phyloP scores from a whole-genome alignment of 208 protist genomes.

The Novymonas esmeraldas region DNA sequence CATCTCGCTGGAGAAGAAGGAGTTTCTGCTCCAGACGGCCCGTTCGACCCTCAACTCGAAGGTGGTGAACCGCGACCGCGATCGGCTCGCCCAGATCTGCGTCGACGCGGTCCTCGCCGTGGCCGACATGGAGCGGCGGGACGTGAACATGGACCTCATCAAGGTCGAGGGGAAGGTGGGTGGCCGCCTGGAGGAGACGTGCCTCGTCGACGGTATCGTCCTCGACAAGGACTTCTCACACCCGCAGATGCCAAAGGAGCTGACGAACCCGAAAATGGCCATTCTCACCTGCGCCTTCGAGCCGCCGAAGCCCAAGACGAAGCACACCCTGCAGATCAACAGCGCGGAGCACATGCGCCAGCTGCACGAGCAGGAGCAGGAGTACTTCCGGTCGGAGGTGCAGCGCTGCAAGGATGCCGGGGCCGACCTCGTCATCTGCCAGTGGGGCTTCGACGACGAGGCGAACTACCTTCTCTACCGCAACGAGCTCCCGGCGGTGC shows the following conservation, averaged over 20 bases:
- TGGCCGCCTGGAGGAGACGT: slow-evolving; percentile 98
- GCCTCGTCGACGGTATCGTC: slow-evolving; percentile 98
- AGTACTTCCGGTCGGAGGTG: slow-evolving; percentile 97
- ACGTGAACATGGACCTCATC: slow-evolving; percentile 99
- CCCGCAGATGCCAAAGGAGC: slow-evolving; percentile 95
- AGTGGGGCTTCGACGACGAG: slow-evolving; percentile 99
- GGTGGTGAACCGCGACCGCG: slow-evolving; percentile 97
- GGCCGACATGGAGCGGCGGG: slow-evolving; percentile 98
- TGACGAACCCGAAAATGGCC: slow-evolving; percentile 99
- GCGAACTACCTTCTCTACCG: slow-evolving; percentile 99
- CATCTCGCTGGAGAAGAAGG: slow-evolving; percentile 67
- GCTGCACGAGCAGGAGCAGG: slow-evolving; percentile 97
- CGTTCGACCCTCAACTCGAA: slow-evolving; percentile 99
- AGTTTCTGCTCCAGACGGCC: slow-evolving; percentile 96
- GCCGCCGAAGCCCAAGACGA: slow-evolving; percentile 99
- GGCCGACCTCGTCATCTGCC: slow-evolving; percentile 99
- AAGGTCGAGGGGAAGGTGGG: slow-evolving; percentile 99
- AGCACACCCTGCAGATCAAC: slow-evolving; percentile 98
- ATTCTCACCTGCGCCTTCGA: slow-evolving; percentile 99
- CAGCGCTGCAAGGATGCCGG: slow-evolving; percentile 96
- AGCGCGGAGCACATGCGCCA: slow-evolving; percentile 95
- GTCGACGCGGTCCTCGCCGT: slow-evolving; percentile 99
- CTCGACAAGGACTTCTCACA: slow-evolving; percentile 99
- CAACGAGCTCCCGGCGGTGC: slow-evolving; percentile 99
- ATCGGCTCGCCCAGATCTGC: slow-evolving; percentile 98